Base-by-base conservation (phyloP, 257 asterid genomes). In the Primulina huaijiensis region DNA sequence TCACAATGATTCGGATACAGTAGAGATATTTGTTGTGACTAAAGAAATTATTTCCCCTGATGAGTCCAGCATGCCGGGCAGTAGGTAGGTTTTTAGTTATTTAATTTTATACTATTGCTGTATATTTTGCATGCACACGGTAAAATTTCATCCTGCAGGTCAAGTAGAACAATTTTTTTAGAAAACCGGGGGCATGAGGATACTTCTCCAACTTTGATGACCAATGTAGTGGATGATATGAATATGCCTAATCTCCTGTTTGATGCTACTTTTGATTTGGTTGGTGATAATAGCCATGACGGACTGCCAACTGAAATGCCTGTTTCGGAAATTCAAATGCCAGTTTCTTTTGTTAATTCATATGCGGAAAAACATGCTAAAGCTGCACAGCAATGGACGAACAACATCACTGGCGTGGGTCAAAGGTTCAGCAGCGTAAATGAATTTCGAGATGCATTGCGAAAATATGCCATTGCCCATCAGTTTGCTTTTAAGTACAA, bases 401-500 rank as follows among this genome's bases (percentile, higher is more conserved):
- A 88, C 84, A 86, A 84, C 60, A 94, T 94, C 58, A 88, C 97
- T 2, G 96, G 95, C 25, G 99, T 94, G 70, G 99, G 99, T 66
- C 99, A 94, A 71, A 79, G 99, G 77, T 94, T 94, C 83, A 94
- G 86, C 60, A 86, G 96, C 16, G 99, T 94, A 23, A 94, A 86
- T 68, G 99, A 94, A 74, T 94, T 94, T 77, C 97, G 99, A 4
- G 99, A 94, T 85, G 86, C 97, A 8, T 76, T 94, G 83, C 81
- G 97, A 12, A 94, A 88, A 46, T 94, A 85, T 72, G 97, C 99
- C 57, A 89, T 91, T 69, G 99, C 97, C 9, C 88, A 81, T 83
- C 99, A 88, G 80, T 94, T 94, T 79, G 95, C 97, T 65, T 94
- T 85, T 71, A 89, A 79, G 84, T 94, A 94, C 86, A 94, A 94